Evolutionary conservation across 2,329 filamentous ascomycete species (phyloP).

Genomic region (Zymoseptoria pseudotritici): DNA sequence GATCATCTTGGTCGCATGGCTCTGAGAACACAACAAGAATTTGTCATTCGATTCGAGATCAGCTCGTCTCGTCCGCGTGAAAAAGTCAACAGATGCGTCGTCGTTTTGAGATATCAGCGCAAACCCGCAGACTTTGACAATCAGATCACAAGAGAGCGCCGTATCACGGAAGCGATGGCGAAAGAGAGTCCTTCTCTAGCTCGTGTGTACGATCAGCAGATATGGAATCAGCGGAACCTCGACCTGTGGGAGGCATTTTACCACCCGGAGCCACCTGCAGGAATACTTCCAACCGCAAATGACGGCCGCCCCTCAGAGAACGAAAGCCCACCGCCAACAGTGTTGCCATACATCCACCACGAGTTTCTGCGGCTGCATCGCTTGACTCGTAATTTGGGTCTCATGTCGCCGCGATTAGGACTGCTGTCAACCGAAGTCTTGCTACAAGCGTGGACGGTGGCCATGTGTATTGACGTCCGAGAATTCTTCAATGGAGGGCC

Average conservation of each 20-base stretch:
- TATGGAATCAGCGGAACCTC: background rate
- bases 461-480: background rate
- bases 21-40: background rate
- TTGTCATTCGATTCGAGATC: background rate
- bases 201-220: background rate
- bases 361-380: background rate
- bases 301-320: background rate
- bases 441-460: background rate
- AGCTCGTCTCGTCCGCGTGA: background rate
- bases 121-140: background rate
- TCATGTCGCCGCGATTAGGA: background rate
- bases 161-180: background rate
- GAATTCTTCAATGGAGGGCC: too few relatives aligned
- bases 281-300: background rate
- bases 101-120: background rate
- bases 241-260: background rate
- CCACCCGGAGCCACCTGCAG: background rate
- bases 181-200: background rate
- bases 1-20: background rate
- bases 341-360: background rate
- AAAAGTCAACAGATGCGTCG: background rate
- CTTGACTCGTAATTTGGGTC: background rate
- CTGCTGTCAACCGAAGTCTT: background rate
- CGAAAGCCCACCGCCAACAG: background rate
- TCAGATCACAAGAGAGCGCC: background rate